Evolutionary conservation across 306 rosid genomes (phyloP).

Genomic region (Cucumis sativus): Cucumber_9930_V3 NC_026657.2:28570501-28571000

Average conservation of each 20-base stretch:
- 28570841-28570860: not conserved
- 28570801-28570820: not conserved
- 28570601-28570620: not conserved
- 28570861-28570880: not conserved
- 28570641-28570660: not conserved
- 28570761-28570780: not conserved
- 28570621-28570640: not conserved
- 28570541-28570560: slow-evolving; percentile 45
- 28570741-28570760: too few species aligned
- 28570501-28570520: slow-evolving; percentile 36
- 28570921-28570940: too few species aligned
- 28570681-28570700: not conserved
- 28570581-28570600: slow-evolving; percentile 19
- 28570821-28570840: not conserved
- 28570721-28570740: not conserved
- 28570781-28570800: not conserved
- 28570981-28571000: not conserved
- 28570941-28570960: too few species aligned
- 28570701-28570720: not conserved
- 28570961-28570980: too few species aligned
- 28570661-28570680: not conserved
- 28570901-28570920: not conserved
- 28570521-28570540: slow-evolving; percentile 40
- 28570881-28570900: not conserved
- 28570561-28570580: slow-evolving; percentile 45